These are phyloP conservation scores for Exserohilum turcica DNA, from an alignment of 2,329 filamentous ascomycete species.

Conservation along the genomic window DNA sequence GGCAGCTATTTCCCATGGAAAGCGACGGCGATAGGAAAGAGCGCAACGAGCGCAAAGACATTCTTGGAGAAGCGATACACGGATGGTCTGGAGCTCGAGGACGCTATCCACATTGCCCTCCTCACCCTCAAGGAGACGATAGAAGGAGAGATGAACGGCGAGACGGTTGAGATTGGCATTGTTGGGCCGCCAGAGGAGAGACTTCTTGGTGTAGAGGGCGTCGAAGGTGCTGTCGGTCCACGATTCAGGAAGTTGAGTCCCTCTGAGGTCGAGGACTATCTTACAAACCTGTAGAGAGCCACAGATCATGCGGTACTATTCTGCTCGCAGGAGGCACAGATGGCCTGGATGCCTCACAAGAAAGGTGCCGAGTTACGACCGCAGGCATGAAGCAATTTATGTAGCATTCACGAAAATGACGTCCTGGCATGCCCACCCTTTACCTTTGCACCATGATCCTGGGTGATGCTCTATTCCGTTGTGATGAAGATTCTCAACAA, in stretches of 20 bases:
- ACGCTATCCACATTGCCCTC: slow-evolving; percentile 97
- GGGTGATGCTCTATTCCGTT: not conserved
- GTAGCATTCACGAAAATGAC: slow-evolving; percentile 35
- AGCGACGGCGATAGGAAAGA: slow-evolving; percentile 98
- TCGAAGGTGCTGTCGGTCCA: slow-evolving; percentile 81
- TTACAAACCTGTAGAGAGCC: slow-evolving; percentile 84
- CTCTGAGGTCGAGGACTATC: slow-evolving; percentile 98
- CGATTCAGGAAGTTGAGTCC: slow-evolving; percentile 93
- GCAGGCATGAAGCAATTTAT: slow-evolving; percentile 24
- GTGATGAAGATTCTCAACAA: not conserved
- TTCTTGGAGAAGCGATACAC: slow-evolving; percentile 99
- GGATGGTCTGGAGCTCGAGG: slow-evolving; percentile 93
- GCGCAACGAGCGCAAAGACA: slow-evolving; percentile 96
- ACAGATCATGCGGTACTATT: not conserved
- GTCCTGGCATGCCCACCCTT: slow-evolving; percentile 8
- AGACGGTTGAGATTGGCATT: slow-evolving; percentile 98
- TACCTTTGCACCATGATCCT: not conserved
- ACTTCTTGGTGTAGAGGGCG: slow-evolving; percentile 86
- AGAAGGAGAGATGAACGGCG: slow-evolving; percentile 98
- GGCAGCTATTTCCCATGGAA: slow-evolving; percentile 99
- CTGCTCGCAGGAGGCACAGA: not conserved
- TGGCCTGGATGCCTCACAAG: not conserved
- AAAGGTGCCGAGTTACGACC: not conserved
- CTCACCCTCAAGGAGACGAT: slow-evolving; percentile 99
- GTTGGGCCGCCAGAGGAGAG: slow-evolving; percentile 94